These are phyloP conservation scores for Leccinum longicurvipes DNA, from an alignment of 768 basidiomycete genomes.

Conservation along the genomic window DNA sequence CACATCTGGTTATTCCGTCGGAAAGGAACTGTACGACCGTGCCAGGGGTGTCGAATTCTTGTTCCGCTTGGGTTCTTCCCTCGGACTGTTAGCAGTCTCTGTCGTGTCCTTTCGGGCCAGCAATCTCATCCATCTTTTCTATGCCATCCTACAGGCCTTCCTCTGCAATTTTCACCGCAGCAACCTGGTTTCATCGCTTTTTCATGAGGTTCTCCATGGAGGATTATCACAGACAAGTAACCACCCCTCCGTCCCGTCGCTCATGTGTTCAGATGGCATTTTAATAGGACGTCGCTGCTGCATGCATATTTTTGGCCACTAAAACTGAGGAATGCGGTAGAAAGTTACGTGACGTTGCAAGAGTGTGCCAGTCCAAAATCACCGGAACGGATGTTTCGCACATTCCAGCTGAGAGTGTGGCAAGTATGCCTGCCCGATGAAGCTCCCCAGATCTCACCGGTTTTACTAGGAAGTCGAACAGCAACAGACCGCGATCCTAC, in stretches of 20 bases:
- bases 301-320: conserved; percentile 86
- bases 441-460: not conserved
- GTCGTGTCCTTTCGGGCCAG: conserved; percentile 5
- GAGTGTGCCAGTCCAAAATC: conserved; percentile 69
- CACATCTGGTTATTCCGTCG: conserved; percentile 44
- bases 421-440: conserved; percentile 30
- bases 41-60: conserved; percentile 83
- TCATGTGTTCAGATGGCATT: conserved; percentile 7
- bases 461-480: conserved; percentile 66
- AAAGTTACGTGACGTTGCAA: conserved; percentile 82
- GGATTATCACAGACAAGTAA: conserved; percentile 73
- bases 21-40: conserved; percentile 74
- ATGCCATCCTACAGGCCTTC: conserved; percentile 52
- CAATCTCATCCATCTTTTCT: conserved; percentile 10
- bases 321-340: conserved; percentile 89
- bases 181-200: conserved; percentile 89
- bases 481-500: conserved; percentile 63
- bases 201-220: conserved; percentile 86
- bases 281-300: conserved; percentile 73
- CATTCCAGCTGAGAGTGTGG: conserved; percentile 64
- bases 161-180: conserved; percentile 81
- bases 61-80: conserved; percentile 74
- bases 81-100: conserved; percentile 59
- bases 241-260: conserved; percentile 5
- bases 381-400: conserved; percentile 50